Base-by-base conservation (phyloP, 1,139 yeast species). In the Geotrichum phurueaensis region DNA sequence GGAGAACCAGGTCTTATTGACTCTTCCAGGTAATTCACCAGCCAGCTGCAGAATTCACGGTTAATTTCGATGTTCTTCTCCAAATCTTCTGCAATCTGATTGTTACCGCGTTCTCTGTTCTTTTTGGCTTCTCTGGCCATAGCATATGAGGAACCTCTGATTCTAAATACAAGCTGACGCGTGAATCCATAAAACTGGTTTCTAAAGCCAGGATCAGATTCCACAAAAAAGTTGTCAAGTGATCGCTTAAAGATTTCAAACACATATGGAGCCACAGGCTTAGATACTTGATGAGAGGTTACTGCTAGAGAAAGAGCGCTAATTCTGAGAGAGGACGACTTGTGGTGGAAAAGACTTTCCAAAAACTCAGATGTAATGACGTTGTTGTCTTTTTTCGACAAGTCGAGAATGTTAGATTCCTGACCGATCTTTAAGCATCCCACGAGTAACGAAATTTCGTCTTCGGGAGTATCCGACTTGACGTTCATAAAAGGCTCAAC, bases 391-490 rank as follows among this genome's bases (percentile, higher is more conserved):
- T 66, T 67, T 50, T 78, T 78, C 59, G 80, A 81, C 18, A 86
- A 84, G 53, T 83, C 86, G 9, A 81, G 75, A 29, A 84, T 78
- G 1, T 81, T 81, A 20, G 85, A 69, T 53, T 83, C 84, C 67
- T 85, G 87, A 0, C 90, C 95, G 57, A 86, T 80, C 67, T 81
- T 83, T 56, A 88, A 72, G 58, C 86, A 76, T 1, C 86, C 83
- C 1, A 87, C 75, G 51, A 84, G 73, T 0, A 81, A 68, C 3
- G 79, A 73, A 1, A 79, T 72, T 25, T 79, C 76, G 12, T 72
- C 65, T 59, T 70, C 39, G 36, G 66, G 47, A 27, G 65, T 65
- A 1, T 63, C 59, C 10, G 64, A 62, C 15, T 60, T 64, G 45
- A 54, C 63, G 64, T 59, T n/a, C 60, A 56, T 29, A 51, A 68